Evolutionary conservation across 2,329 filamentous ascomycete species (phyloP).

Genomic region (Ceratocystis cubensis): DNA sequence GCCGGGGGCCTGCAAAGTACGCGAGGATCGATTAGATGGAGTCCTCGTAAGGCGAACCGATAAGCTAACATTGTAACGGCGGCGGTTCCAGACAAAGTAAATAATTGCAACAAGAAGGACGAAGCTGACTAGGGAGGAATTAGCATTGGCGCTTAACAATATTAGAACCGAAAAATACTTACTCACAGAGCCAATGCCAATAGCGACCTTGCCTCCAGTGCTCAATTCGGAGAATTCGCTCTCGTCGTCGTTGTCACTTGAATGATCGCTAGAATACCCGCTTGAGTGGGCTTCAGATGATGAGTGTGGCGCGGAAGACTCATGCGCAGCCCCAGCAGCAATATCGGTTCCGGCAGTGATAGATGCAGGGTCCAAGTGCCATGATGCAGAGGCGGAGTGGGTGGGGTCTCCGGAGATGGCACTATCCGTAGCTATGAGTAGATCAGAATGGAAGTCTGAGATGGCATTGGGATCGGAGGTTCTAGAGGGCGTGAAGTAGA

Average conservation of each 20-base stretch:
- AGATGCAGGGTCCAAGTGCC: not conserved
- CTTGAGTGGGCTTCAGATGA: not conserved
- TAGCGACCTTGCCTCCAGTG: slow-evolving; percentile 9
- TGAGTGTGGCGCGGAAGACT: not conserved
- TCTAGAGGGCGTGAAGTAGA: not conserved
- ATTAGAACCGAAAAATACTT: not conserved
- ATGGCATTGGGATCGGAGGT: not conserved
- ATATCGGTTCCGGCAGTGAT: not conserved
- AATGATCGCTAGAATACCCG: not conserved
- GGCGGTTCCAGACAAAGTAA: slow-evolving; percentile 7
- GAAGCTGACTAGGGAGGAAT: slow-evolving; percentile 5
- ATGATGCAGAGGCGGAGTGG: not conserved
- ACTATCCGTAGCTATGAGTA: not conserved
- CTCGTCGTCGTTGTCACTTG: too few species aligned
- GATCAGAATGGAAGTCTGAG: not conserved
- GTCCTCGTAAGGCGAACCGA: not conserved
- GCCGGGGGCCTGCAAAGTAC: not conserved
- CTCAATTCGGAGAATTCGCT: not conserved
- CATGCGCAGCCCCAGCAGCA: not conserved
- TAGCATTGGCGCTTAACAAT: not conserved
- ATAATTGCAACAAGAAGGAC: not conserved
- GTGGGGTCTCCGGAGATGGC: not conserved
- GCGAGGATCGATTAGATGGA: not conserved
- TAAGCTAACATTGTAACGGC: not conserved
- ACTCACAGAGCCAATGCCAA: slow-evolving; percentile 11